phyloP scores from a whole-genome alignment of 371 early-diverging fungal species.

The Caulochytrium protostelioides region DNA sequence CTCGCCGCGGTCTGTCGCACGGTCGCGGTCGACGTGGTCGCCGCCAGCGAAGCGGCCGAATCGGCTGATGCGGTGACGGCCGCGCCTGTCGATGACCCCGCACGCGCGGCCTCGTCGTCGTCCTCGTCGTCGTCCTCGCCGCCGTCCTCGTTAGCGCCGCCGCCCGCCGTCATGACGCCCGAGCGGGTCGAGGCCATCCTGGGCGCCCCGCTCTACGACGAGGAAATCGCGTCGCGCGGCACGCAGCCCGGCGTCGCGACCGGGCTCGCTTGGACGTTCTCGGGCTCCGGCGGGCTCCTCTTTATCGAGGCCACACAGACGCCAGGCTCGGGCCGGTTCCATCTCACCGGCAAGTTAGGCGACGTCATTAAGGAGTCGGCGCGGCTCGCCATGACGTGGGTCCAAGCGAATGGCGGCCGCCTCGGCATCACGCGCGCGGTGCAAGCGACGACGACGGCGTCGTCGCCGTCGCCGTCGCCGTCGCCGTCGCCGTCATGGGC shows the following conservation, averaged over 20 bases:
- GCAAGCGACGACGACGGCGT: no score
- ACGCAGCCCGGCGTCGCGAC: constrained; percentile 50
- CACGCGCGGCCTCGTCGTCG: no score
- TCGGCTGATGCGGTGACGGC: no score
- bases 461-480: constrained; percentile 18
- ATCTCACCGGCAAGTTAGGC: constrained; percentile 58
- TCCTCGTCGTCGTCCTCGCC: no score
- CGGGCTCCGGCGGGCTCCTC: constrained; percentile 54
- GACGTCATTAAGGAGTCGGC: constrained; percentile 76
- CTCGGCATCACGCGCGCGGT: constrained; percentile 26
- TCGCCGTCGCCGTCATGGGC: constrained; percentile 34
- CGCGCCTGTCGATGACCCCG: no score
- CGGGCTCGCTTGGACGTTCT: constrained; percentile 57
- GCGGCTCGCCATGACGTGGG: constrained; percentile 55
- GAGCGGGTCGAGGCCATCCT: no score
- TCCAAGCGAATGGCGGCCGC: constrained; percentile 41
- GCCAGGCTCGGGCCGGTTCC: constrained; percentile 47
- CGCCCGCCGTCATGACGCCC: no score
- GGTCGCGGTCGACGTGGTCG: constrained; percentile 43
- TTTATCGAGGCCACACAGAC: constrained; percentile 54
- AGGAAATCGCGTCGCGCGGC: constrained; percentile 37
- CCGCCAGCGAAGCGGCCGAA: constrained; percentile 5
- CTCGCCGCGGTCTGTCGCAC: constrained; percentile 51
- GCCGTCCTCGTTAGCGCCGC: no score
- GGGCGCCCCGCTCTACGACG: no score